Evolutionary conservation across 345 rosid genomes (phyloP), one percentile per base, ranked within the genome.

Genomic region (Psidium guajava): DNA sequence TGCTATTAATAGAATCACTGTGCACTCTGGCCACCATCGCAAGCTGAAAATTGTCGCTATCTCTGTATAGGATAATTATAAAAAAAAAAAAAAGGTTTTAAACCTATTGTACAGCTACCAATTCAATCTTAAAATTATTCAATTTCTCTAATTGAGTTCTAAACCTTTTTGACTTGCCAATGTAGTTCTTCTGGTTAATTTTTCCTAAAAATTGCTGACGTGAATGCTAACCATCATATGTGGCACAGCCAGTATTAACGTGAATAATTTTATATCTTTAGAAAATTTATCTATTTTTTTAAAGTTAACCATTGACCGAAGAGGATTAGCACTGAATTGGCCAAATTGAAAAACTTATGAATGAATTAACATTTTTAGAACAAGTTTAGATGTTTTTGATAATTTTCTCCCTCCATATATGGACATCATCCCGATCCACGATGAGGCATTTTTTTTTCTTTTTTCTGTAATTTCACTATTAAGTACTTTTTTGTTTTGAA

Each of bases 141-240:
- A 7, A 0, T 64, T 21, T 69, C 1, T 0, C 18, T 10, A 61
- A 61, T 14, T 32, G 8, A 4, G 5, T 69, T 12, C 1, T 32
- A 32, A 18, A 69, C 1, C 1, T 69, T 1, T 69, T 18, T 1
- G 18, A 32, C 16, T 69, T 64, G 0, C 0, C 12, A 32, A 32
- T 64, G 0, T 32, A 64, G 0, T 64, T 1, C 32, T 16, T 64
- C 0, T 0, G 0, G 0, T 2, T 36, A 64, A 7, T 0, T 64
- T 64, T 64, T 0, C 0, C 0, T 16, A 1, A 3, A 64, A 64
- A 16, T 32, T 12, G 16, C 2, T 59, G 1, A 59, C 8, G 7
- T 58, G 1, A 0, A 55, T 0, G 0, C 3, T 55, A 1, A 4
- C 5, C 11, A 55, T 54, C 56, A 1, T 8, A 8, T 2, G 11